Evolutionary conservation across 257 asterid genomes (phyloP).

Genomic region (Solanum boliviense): DNA sequence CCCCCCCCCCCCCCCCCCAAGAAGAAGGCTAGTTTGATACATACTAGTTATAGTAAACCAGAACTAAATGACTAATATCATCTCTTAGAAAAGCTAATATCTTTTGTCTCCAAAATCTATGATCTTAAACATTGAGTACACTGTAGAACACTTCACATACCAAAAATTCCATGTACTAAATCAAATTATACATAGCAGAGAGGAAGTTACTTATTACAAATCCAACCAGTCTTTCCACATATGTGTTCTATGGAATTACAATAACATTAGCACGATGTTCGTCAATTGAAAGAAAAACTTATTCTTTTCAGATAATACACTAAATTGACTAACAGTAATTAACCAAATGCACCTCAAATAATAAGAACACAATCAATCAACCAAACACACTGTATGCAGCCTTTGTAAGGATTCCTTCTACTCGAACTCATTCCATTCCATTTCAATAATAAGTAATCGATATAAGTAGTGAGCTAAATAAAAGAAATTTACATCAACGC

Average conservation of each 20-base stretch:
- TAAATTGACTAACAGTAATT: background rate
- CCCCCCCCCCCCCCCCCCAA: background rate
- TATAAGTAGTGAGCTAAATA: background rate
- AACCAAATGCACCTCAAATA: background rate
- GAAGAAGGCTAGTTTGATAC: background rate
- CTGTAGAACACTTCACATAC: background rate
- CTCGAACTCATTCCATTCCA: background rate
- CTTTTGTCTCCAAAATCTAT: background rate
- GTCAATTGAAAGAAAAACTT: background rate
- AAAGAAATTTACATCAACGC: constrained; percentile 52
- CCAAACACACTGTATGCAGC: background rate
- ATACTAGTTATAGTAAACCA: background rate
- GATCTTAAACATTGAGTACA: background rate
- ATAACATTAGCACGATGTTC: background rate
- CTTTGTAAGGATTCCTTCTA: background rate
- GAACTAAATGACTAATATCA: background rate
- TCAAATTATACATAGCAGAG: background rate
- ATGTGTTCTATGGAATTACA: background rate
- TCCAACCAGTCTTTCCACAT: background rate
- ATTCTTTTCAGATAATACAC: background rate
- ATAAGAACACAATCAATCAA: background rate
- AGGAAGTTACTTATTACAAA: background rate
- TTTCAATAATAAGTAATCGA: background rate
- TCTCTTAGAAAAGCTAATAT: background rate
- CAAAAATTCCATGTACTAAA: background rate